Percentiles rank a stretch among this genome's conserved stretches.
phyloP scores from a whole-genome alignment of 2,329 filamentous ascomycete species.

The Capronia epimyces region DNA sequence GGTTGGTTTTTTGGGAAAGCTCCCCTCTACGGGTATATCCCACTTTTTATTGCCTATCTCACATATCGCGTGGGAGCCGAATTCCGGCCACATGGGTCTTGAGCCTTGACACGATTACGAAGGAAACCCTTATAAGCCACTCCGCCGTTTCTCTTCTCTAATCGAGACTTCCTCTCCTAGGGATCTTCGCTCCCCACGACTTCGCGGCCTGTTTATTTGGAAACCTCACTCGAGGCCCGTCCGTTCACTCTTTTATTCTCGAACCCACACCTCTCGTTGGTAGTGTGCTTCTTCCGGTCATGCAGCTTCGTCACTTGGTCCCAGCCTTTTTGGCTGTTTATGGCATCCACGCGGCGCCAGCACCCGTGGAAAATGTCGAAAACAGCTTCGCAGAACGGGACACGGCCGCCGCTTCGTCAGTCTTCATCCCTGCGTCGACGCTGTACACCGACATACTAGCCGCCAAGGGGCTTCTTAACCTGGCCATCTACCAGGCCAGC shows the following conservation, averaged over 20 bases:
- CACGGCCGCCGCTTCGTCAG: background rate
- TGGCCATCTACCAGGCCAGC: constrained; percentile 30
- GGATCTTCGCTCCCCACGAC: constrained; percentile 9
- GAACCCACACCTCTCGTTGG: background rate
- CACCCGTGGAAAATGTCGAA: constrained; percentile 3
- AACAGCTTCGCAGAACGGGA: constrained; percentile 12
- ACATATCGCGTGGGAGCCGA: constrained; percentile 12
- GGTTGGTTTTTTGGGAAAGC: background rate
- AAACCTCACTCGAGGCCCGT: constrained; percentile 7
- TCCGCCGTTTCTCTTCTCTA: background rate
- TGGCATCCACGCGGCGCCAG: constrained; percentile 8
- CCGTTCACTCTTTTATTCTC: constrained; percentile 10
- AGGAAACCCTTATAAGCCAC: constrained; percentile 1
- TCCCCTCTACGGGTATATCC: background rate
- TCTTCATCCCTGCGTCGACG: constrained; percentile 19
- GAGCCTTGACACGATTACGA: background rate
- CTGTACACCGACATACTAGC: constrained; percentile 34
- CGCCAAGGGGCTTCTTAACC: constrained; percentile 33
- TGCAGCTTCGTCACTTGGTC: constrained; percentile 16
- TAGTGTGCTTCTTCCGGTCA: background rate
- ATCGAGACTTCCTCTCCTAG: background rate
- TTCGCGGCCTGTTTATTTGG: constrained; percentile 4
- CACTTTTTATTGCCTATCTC: constrained; percentile 1
- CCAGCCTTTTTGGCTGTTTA: constrained; percentile 16
- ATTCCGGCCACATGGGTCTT: constrained; percentile 12